Conservation (phyloP, 2,329 filamentous ascomycete genomes). For the Calonectria henricotiae region DNA sequence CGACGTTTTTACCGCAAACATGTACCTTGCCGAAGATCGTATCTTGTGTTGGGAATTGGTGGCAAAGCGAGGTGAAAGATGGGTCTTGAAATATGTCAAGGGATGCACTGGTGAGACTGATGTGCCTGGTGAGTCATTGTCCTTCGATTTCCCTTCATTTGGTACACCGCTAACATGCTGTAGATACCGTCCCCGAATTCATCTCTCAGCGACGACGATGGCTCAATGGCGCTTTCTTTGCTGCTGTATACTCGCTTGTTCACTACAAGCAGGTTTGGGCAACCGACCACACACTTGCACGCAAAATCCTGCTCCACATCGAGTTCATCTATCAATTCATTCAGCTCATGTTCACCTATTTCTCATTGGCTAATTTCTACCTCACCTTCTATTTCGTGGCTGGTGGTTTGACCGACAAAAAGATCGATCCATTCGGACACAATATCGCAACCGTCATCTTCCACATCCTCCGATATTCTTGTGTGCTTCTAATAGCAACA, state of each 20-base stretch:
- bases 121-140: constrained; percentile 82
- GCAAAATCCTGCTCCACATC: constrained; percentile 93
- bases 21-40: constrained; percentile 92
- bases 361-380: constrained; percentile 99
- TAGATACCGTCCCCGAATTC: constrained; percentile 94
- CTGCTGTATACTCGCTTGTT: constrained; percentile 95
- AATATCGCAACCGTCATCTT: constrained; percentile 89
- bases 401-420: constrained; percentile 85
- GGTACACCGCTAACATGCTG: constrained; percentile 47
- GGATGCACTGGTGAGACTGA: constrained; percentile 97
- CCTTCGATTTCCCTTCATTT: background rate
- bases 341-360: constrained; percentile 95
- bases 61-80: constrained; percentile 93
- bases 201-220: constrained; percentile 96
- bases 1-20: constrained; percentile 97
- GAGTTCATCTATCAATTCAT: constrained; percentile 97
- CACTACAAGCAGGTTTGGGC: constrained; percentile 95
- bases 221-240: constrained; percentile 99
- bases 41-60: constrained; percentile 96
- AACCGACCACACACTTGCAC: constrained; percentile 91
- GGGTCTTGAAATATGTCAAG: constrained; percentile 99
- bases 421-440: constrained; percentile 92
- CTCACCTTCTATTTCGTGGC: constrained; percentile 99
- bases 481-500: constrained; percentile 89
- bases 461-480: constrained; percentile 86